Evolutionary conservation across 2,329 filamentous ascomycete species (phyloP).

Genomic region (Fragosphaeria purpurea): DNA sequence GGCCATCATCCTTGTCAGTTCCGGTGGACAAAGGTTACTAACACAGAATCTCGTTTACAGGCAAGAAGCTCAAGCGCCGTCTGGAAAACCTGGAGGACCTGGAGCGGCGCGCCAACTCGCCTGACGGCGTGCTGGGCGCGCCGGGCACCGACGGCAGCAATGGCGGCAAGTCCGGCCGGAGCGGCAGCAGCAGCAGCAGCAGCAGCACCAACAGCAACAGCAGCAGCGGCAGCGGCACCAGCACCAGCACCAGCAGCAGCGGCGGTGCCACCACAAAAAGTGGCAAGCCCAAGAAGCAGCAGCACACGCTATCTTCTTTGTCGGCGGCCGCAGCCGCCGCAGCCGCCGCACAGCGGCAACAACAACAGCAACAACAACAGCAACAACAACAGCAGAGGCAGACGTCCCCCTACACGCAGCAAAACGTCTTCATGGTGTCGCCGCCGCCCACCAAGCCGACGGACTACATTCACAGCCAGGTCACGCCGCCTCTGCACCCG

Average conservation of each 20-base stretch:
- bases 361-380: conserved; percentile 3
- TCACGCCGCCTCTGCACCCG: conserved; percentile 49
- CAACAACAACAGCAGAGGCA: conserved; percentile 13
- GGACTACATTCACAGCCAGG: conserved; percentile 39
- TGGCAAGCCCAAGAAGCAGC: conserved; percentile 31
- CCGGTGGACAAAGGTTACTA: conserved; percentile 1
- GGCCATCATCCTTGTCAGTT: too few species aligned
- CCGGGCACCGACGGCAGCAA: neutral
- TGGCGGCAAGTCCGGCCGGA: conserved; percentile 2
- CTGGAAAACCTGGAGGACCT: conserved; percentile 80
- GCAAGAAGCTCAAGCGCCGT: conserved; percentile 88
- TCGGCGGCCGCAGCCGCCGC: conserved; percentile 12
- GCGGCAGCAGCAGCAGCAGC: conserved; percentile 7
- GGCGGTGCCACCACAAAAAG: neutral
- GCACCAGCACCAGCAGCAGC: neutral
- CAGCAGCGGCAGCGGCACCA: conserved; percentile 16
- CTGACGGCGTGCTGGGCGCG: conserved; percentile 16
- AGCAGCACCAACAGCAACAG: conserved; percentile 18
- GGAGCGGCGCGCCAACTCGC: conserved; percentile 59
- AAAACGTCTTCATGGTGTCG: conserved; percentile 23
- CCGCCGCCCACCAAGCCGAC: conserved; percentile 26
- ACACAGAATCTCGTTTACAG: conserved; percentile 28
- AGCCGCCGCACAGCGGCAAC: conserved; percentile 16
- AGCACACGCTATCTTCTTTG: conserved; percentile 16
- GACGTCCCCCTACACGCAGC: conserved; percentile 13